Evolutionary conservation across 495 filamentous ascomycete species (phyloP), one percentile per base, ranked within the genome.

Genomic region (Elaphomyces granulatus): DNA sequence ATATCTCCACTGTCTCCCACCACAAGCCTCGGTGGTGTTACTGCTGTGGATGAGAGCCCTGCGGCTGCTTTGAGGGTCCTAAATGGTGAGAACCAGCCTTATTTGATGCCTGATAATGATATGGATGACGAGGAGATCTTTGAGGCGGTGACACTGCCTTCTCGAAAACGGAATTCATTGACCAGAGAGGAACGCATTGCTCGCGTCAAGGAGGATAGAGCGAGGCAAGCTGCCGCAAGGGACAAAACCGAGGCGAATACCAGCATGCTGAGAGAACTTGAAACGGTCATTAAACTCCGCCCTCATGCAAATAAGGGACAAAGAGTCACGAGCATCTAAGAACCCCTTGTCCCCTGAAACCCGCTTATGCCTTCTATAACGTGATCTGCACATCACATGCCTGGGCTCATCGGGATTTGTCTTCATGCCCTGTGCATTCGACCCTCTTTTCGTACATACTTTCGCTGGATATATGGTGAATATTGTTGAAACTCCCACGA

Each of bases 201-300:
- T 12, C 88, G 82, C 48, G 88, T 94, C 61, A 83, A 81, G 45
- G 87, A 93, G 56, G 88, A 95, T 21, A 72, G 87, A 36, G 76
- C 73, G 28, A 70, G 67, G 42, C 75, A 78, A 54, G 81, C 80
- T 4, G 63, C 72, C 32, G 61, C 71, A 12, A 69, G 75, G 36
- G 83, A 87, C 43, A 81, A 78, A 47, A 54, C 66, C 12, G 83
- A 94, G 38, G 81, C 86, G 2, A 86, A 75, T 42, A 81, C 80
- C 17, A 78, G 80, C 45, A 88, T 98, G 84, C 68, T 96, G 47
- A 79, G 78, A 50, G 90, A 98, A 54, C 65, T 98, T 45, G 81
- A 94, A 57, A 81, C 79, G 57, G 87, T 85, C 8, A 87, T 93
- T 44, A 84, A 85, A 55, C 64, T 87, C 42, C 64, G 83, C 41